Percentiles rank a stretch among this genome's conserved stretches.
Conservation (phyloP, 2,329 filamentous ascomycete species). For the Aspergillus sp. region DNA sequence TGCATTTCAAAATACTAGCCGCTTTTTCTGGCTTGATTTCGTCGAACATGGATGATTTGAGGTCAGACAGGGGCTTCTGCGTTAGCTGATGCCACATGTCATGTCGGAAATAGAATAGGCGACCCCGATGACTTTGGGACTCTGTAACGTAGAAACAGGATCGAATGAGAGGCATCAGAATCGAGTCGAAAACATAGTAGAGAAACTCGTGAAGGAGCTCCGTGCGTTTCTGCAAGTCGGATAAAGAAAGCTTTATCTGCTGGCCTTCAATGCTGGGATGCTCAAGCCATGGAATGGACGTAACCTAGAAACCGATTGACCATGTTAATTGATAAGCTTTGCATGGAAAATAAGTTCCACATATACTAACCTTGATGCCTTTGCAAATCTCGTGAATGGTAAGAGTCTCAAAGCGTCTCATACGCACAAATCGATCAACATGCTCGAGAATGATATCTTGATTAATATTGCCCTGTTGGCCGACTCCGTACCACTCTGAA, state of each 20-base stretch:
- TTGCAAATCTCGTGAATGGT: constrained; percentile 76
- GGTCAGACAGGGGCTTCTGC: constrained; percentile 65
- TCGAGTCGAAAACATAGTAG: constrained; percentile 90
- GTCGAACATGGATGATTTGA: constrained; percentile 76
- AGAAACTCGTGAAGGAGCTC: constrained; percentile 83
- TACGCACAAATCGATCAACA: constrained; percentile 73
- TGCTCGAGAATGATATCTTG: constrained; percentile 60
- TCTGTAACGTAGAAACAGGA: constrained; percentile 95
- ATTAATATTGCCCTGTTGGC: constrained; percentile 58
- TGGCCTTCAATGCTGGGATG: constrained; percentile 47
- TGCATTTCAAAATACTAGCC: constrained; percentile 57
- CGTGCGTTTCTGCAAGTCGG: constrained; percentile 71
- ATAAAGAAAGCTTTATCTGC: constrained; percentile 60
- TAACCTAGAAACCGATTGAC: constrained; percentile 53
- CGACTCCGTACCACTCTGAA: constrained; percentile 68
- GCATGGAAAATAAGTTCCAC: constrained; percentile 14
- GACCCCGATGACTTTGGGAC: constrained; percentile 74
- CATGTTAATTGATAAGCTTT: background rate
- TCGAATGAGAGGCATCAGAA: constrained; percentile 81
- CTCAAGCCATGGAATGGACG: constrained; percentile 70
- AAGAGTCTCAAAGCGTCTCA: constrained; percentile 79
- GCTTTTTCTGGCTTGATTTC: constrained; percentile 64
- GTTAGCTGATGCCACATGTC: constrained; percentile 81
- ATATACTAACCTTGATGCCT: constrained; percentile 63
- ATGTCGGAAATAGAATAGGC: constrained; percentile 90